Percentiles rank a stretch among this genome's conserved stretches.
These are phyloP conservation scores for Termitomyces sp. DNA, from an alignment of 768 basidiomycete species.

Conservation along the genomic window DNA sequence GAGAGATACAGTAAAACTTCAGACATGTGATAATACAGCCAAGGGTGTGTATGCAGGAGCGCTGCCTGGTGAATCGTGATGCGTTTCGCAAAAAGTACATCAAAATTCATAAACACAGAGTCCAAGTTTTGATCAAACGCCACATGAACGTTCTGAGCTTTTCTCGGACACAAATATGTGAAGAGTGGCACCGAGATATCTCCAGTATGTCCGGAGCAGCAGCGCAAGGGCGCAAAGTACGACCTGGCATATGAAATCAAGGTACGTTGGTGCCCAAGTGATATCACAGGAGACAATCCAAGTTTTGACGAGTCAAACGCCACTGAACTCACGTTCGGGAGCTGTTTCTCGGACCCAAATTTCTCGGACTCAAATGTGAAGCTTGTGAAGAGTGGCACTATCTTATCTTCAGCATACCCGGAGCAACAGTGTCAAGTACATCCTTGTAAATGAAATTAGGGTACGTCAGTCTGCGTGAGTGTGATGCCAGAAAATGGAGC, in stretches of 20 bases:
- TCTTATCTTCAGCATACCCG: not conserved
- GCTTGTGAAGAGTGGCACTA: not conserved
- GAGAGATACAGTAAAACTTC: no score
- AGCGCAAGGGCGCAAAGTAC: not conserved
- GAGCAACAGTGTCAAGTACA: not conserved
- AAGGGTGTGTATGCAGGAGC: not conserved
- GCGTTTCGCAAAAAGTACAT: not conserved
- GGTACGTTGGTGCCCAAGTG: not conserved
- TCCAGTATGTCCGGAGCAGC: not conserved
- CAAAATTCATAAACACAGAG: not conserved
- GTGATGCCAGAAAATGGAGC: not conserved
- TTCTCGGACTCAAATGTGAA: not conserved
- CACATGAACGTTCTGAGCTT: not conserved
- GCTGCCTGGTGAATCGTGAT: no score
- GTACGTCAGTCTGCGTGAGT: not conserved
- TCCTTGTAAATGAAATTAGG: not conserved
- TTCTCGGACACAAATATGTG: not conserved
- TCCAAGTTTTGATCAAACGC: not conserved
- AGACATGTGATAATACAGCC: not conserved
- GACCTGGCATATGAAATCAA: not conserved
- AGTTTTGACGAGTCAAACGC: not conserved
- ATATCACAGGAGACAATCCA: no score
- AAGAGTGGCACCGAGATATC: not conserved
- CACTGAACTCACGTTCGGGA: not conserved
- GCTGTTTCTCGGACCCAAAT: not conserved